Conservation (phyloP, 106 monocot genomes). For the Allium sativum region DNA sequence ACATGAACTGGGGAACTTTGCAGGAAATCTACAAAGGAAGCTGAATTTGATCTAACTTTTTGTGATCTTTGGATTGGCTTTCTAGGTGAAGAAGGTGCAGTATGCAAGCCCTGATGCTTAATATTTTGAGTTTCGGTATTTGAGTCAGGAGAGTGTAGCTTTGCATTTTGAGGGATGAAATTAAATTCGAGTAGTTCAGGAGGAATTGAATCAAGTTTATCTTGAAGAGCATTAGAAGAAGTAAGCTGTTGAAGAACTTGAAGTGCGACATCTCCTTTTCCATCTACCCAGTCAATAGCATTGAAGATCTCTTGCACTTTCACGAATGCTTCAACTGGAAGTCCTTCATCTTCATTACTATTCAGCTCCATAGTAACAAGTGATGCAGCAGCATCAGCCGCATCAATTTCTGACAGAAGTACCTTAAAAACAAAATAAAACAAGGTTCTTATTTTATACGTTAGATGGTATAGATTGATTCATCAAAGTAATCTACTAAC, state of each 20-base stretch:
- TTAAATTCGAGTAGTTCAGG: slow-evolving; percentile 13
- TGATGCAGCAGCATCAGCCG: slow-evolving; percentile 35
- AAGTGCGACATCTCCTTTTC: slow-evolving; percentile 41
- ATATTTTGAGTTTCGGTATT: slow-evolving; percentile 12
- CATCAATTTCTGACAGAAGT: slow-evolving; percentile 85
- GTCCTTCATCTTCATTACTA: slow-evolving; percentile 53
- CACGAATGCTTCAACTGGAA: slow-evolving; percentile 79
- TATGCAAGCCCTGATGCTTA: background rate
- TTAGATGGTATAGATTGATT: too few relatives aligned
- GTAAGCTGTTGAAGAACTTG: slow-evolving; percentile 36
- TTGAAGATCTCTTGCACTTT: slow-evolving; percentile 88
- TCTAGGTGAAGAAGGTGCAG: slow-evolving; percentile 13
- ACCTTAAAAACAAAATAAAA: slow-evolving; percentile 41
- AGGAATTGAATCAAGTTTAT: slow-evolving; percentile 19
- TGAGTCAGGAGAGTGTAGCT: slow-evolving; percentile 12
- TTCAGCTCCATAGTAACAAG: slow-evolving; percentile 28
- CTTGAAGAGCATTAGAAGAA: slow-evolving; percentile 20
- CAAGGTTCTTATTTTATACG: too few relatives aligned
- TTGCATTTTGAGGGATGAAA: slow-evolving; percentile 10
- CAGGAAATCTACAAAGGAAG: slow-evolving; percentile 20
- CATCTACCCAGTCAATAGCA: slow-evolving; percentile 57
- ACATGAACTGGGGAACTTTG: slow-evolving; percentile 20
- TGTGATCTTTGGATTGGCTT: slow-evolving; percentile 16
- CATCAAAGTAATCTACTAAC: slow-evolving; percentile 17
- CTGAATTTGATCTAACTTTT: slow-evolving; percentile 26